Percentiles rank a stretch among this genome's conserved stretches.
Conservation (phyloP, 2,329 filamentous ascomycete species). For the Rutstroemia sp. region DNA sequence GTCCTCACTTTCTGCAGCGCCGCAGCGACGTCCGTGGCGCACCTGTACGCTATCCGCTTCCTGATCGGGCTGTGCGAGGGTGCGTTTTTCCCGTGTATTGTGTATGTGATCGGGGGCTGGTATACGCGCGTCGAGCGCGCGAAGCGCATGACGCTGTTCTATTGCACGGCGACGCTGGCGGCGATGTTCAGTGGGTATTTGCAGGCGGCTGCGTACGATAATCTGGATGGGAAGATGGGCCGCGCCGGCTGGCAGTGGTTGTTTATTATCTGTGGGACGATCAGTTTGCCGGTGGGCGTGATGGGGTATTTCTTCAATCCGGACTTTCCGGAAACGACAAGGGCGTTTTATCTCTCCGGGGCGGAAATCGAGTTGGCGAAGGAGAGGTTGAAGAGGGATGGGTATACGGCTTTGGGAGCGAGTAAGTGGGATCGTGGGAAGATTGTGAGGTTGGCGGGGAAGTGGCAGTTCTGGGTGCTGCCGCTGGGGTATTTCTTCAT, state of each 20-base stretch:
- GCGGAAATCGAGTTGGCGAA: conserved; percentile 14
- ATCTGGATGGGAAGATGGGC: conserved; percentile 32
- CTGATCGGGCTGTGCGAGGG: conserved; percentile 34
- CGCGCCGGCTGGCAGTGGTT: conserved; percentile 39
- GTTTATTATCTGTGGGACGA: conserved; percentile 43
- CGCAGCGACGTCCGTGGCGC: conserved; percentile 27
- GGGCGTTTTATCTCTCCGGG: conserved; percentile 32
- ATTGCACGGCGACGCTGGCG: conserved; percentile 43
- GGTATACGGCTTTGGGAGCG: conserved; percentile 19
- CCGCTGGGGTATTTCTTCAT: conserved; percentile 22
- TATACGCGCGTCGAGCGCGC: conserved; percentile 39
- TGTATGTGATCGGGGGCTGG: conserved; percentile 40
- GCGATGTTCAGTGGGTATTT: conserved; percentile 39
- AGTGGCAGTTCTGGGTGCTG: conserved; percentile 25
- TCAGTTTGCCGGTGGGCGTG: conserved; percentile 46
- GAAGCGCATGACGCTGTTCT: conserved; percentile 49
- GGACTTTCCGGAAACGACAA: conserved; percentile 35
- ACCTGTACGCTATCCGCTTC: conserved; percentile 37
- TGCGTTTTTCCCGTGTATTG: conserved; percentile 21
- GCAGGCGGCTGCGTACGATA: conserved; percentile 34
- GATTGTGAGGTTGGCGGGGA: conserved; percentile 19
- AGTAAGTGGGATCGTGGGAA: conserved; percentile 20
- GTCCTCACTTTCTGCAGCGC: conserved; percentile 21
- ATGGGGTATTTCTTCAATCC: conserved; percentile 42
- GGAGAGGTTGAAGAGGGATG: conserved; percentile 13